A percentile compares a stretch with the other conserved stretches of the same genome.
Conservation (phyloP, 2,329 filamentous ascomycete species). For the Neofusicoccum parvum region DNA sequence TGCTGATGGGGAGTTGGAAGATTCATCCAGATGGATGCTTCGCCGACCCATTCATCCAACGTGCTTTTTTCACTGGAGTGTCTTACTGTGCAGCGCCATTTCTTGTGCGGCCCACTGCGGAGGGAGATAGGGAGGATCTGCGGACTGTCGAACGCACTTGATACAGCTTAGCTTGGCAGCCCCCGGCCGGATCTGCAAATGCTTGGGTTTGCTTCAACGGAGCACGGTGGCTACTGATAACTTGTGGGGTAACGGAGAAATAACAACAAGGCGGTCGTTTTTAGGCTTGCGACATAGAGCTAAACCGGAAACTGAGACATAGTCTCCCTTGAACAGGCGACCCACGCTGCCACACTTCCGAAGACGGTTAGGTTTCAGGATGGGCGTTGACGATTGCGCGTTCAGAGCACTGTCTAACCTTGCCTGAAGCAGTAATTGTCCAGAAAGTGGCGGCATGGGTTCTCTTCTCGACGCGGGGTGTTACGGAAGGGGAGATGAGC, state of each 20-base stretch:
- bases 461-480: too few species aligned
- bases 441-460: neutral
- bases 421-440: neutral
- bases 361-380: constrained; percentile 1
- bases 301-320: neutral
- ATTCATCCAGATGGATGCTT: too few species aligned
- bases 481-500: too few species aligned
- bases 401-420: neutral
- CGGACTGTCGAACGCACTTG: too few species aligned
- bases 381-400: neutral
- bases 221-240: neutral
- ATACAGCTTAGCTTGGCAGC: too few species aligned
- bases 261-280: neutral
- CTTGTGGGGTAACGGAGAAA: neutral
- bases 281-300: neutral
- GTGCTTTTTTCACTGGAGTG: too few species aligned
- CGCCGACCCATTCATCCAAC: too few species aligned
- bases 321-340: neutral
- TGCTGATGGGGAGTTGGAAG: neutral
- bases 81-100: too few species aligned
- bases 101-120: too few species aligned
- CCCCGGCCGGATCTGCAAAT: neutral
- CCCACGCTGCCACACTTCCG: neutral
- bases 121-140: too few species aligned
- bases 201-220: neutral